phyloP scores from a whole-genome alignment of 257 asterid species.

The Euphrasia confusa region DNA sequence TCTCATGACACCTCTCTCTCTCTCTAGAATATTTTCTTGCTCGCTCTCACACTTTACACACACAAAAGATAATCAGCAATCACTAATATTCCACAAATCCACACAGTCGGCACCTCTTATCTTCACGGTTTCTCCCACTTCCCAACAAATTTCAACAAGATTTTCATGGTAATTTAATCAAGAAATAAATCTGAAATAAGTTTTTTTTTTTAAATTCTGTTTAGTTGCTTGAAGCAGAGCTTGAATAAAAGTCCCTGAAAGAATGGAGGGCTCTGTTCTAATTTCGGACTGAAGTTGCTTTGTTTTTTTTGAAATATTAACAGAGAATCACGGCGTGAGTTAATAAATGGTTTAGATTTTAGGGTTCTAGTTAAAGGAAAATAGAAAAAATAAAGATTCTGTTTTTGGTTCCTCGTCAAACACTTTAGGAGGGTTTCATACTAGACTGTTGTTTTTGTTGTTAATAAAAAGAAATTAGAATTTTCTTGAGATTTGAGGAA shows the following conservation, averaged over 20 bases:
- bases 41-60: constrained; percentile 21
- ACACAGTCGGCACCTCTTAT: background rate
- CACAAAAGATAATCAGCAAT: constrained; percentile 16
- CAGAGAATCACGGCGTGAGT: no score
- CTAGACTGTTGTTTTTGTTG: no score
- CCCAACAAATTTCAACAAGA: constrained; percentile 20
- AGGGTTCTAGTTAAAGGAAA: constrained; percentile 17
- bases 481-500: background rate
- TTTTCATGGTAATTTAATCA: constrained; percentile 26
- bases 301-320: background rate
- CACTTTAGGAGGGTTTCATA: background rate
- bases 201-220: background rate
- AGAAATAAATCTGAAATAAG: background rate
- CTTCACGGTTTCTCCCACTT: constrained; percentile 4
- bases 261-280: constrained; percentile 16
- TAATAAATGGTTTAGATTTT: background rate
- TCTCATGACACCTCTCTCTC: constrained; percentile 10
- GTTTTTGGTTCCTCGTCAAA: background rate
- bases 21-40: constrained; percentile 17
- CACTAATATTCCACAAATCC: background rate
- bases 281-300: constrained; percentile 13
- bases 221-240: background rate
- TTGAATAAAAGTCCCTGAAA: background rate
- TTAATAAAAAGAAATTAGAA: no score
- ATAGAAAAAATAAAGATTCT: background rate